Base-by-base conservation (phyloP, 2,329 filamentous ascomycete species). In the Hypoxylon sp. region DNA sequence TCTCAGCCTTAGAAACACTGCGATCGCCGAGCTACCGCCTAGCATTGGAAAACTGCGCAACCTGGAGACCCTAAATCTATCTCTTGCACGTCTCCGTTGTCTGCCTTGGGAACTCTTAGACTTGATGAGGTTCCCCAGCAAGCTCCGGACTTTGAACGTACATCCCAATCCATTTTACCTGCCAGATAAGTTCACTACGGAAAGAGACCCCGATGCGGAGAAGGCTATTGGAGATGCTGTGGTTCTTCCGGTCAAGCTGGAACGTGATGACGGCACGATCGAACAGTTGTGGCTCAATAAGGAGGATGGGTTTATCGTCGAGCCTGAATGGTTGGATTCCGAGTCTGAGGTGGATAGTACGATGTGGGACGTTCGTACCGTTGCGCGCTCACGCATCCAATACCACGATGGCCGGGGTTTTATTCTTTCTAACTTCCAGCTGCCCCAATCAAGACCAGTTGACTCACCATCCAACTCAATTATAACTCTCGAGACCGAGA, bases 1-100 rank as follows among this genome's bases (percentile, higher is more conserved):
- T 14, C 82, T 93, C 11, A 91, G 85, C 70, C 80, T 93, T 14
- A 86, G 91, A 33, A 85, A 83, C 64, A 92, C 92, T 71, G 75
- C 82, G 22, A 81, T 93, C 12, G 79, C 78, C 0, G 85, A 90
- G 71, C 77, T 93, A 2, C 87, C 91, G 0, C 80, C 87, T 0
- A 80, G 82, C 2, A 87, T 93, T 50, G 80, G 80, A 20, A 84
- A 84, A 30, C 80, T 93, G 5, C 74, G 74, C 3, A 88, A 87
- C 61, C 81, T 93, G 3, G 79, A 80, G 52, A 83, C 87, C 52
- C 83, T 93, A 38, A 92, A 92, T 69, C 71, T 93, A 7, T 86
- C 88, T 0, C 85, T 89, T 55, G 93, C 92, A 65, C 77, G 78
- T 4, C 79, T 93, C 9, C 81, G 80, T 5, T 84, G 80, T 64